Conservation (phyloP, 768 basidiomycete species). For the Lactarius sp. region DNA sequence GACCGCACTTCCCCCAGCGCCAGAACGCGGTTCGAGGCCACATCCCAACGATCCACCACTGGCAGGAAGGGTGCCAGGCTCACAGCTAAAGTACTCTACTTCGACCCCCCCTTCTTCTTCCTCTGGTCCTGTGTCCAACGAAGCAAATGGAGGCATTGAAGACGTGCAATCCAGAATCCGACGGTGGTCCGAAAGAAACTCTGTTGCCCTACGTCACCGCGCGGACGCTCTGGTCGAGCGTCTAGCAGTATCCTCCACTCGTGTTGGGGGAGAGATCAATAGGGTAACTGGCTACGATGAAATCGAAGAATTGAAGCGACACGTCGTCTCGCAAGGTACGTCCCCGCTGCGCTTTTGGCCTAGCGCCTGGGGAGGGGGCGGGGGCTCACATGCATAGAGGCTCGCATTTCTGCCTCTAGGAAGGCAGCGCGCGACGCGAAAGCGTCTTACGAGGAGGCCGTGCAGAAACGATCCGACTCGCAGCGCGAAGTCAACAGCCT, state of each 20-base stretch:
- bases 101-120: neutral
- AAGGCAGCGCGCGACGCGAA: slow-evolving; percentile 70
- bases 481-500: slow-evolving; percentile 97
- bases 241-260: slow-evolving; percentile 58
- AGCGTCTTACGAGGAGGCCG: slow-evolving; percentile 67
- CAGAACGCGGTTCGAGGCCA: slow-evolving; percentile 7
- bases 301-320: slow-evolving; percentile 75
- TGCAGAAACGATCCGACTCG: slow-evolving; percentile 72
- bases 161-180: slow-evolving; percentile 23
- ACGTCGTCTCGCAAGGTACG: slow-evolving; percentile 79
- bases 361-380: neutral
- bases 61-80: neutral
- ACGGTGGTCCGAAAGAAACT: slow-evolving; percentile 43
- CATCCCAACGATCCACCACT: neutral
- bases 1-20: neutral
- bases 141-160: neutral
- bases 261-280: slow-evolving; percentile 76
- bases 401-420: slow-evolving; percentile 61
- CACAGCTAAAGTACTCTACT: neutral
- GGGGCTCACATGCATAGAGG: slow-evolving; percentile 47
- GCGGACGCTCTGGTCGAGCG: slow-evolving; percentile 54
- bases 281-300: slow-evolving; percentile 88
- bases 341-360: slow-evolving; percentile 4
- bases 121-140: neutral
- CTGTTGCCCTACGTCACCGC: slow-evolving; percentile 43